Evolutionary conservation across 495 filamentous ascomycete genomes (phyloP).

Genomic region (Trichoderma virens): DNA sequence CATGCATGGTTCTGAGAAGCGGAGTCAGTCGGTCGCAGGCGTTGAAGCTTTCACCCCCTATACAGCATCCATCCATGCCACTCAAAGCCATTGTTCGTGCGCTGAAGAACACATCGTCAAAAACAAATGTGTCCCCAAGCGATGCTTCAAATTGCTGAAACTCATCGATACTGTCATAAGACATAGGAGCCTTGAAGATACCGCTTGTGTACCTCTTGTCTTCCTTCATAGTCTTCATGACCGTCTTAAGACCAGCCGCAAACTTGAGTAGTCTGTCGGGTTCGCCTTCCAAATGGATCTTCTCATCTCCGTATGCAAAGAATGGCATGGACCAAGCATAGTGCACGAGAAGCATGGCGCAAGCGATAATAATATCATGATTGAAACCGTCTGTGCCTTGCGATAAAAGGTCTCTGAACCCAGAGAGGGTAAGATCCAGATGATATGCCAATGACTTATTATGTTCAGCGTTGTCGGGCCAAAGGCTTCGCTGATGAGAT

Average conservation of each 20-base stretch:
- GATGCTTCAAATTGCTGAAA: background rate
- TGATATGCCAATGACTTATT: background rate
- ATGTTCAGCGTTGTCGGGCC: background rate
- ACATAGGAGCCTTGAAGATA: background rate
- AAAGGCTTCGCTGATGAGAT: conserved; percentile 10
- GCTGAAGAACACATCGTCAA: background rate
- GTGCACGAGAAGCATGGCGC: conserved; percentile 9
- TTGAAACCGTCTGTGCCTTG: background rate
- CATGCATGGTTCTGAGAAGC: conserved; percentile 6
- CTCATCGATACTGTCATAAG: background rate
- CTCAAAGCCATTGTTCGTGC: background rate
- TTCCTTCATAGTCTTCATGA: conserved; percentile 1
- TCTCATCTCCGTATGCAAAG: background rate
- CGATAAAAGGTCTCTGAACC: conserved; percentile 2
- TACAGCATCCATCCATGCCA: background rate
- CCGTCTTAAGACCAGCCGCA: conserved; percentile 9
- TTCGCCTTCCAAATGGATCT: background rate
- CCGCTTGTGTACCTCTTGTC: background rate
- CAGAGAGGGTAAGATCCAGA: conserved; percentile 11
- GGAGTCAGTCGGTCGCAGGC: conserved; percentile 9
- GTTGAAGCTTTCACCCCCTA: background rate
- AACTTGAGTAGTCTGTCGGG: conserved; percentile 10
- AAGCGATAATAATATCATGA: conserved; percentile 8
- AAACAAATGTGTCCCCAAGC: background rate
- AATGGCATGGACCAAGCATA: conserved; percentile 12